Percentiles rank a stretch among this genome's conserved stretches.
Conservation (phyloP, 1,139 yeast species). For the Taphrina confusa region DNA sequence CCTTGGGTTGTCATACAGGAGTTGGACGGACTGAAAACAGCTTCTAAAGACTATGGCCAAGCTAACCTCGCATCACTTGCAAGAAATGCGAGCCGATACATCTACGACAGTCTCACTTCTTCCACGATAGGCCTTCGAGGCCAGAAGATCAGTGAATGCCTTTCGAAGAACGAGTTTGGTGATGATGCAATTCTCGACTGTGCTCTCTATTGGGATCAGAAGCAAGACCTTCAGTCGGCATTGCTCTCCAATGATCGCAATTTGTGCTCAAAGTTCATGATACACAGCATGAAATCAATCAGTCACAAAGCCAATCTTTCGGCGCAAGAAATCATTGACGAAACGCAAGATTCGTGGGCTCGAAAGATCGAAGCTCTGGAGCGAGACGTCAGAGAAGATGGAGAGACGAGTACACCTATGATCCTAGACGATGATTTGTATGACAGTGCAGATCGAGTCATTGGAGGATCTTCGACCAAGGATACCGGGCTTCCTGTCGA, state of each 20-base stretch:
- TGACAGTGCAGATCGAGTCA: too few relatives aligned
- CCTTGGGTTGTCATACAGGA: constrained; percentile 74
- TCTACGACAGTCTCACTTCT: constrained; percentile 62
- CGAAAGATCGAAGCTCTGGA: too few relatives aligned
- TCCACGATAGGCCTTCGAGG: constrained; percentile 59
- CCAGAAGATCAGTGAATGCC: constrained; percentile 59
- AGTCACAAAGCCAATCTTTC: constrained; percentile 10
- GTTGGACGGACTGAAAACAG: constrained; percentile 69
- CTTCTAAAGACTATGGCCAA: constrained; percentile 17
- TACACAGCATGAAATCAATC: constrained; percentile 41
- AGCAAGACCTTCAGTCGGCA: constrained; percentile 54
- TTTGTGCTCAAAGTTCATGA: constrained; percentile 72
- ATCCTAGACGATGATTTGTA: too few relatives aligned
- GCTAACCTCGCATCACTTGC: constrained; percentile 51
- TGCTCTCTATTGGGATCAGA: constrained; percentile 62
- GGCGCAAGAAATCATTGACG: too few relatives aligned
- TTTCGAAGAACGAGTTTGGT: constrained; percentile 50
- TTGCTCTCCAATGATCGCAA: constrained; percentile 80
- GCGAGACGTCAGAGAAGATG: too few relatives aligned
- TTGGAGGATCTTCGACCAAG: too few relatives aligned
- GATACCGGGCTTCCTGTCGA: too few relatives aligned
- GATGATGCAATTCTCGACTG: constrained; percentile 90
- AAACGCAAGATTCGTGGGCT: too few relatives aligned
- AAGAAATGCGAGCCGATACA: constrained; percentile 77
- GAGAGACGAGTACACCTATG: too few relatives aligned